phyloP scores from a whole-genome alignment of 1,284 basidiomycete genomes.

The Grifola frondosa region DNA sequence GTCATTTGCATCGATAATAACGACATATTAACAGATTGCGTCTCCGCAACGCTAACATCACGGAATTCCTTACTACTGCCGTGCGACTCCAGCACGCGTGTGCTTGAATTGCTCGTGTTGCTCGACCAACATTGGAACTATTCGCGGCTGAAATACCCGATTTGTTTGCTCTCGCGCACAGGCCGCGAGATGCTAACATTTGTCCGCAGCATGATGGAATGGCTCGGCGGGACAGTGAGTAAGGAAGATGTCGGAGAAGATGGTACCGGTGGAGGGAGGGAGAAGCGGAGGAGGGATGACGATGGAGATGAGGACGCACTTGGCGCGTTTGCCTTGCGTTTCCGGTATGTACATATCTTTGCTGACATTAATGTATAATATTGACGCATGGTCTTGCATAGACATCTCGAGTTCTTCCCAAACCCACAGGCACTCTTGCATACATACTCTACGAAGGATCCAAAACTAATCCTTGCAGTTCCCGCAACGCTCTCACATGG shows the following conservation, averaged over 20 bases:
- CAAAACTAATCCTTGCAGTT: constrained; percentile 92
- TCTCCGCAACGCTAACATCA: constrained; percentile 79
- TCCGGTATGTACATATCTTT: constrained; percentile 50
- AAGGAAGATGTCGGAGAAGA: constrained; percentile 86
- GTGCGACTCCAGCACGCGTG: constrained; percentile 90
- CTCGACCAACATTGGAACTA: constrained; percentile 98
- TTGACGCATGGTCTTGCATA: constrained; percentile 30
- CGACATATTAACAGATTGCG: constrained; percentile 60
- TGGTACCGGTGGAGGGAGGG: constrained; percentile 45
- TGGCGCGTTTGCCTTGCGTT: constrained; percentile 73
- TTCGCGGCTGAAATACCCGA: constrained; percentile 76
- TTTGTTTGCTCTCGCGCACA: constrained; percentile 90
- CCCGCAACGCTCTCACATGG: constrained; percentile 93
- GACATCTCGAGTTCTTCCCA: constrained; percentile 88
- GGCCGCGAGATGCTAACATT: constrained; percentile 94
- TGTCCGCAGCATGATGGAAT: constrained; percentile 97
- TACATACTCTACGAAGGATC: constrained; percentile 81
- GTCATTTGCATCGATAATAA: constrained; percentile 1
- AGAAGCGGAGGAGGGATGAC: constrained; percentile 59
- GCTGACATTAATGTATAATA: neutral
- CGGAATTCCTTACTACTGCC: constrained; percentile 85
- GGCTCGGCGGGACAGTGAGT: constrained; percentile 93
- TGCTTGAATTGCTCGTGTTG: constrained; percentile 92
- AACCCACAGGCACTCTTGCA: constrained; percentile 80
- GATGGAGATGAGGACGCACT: constrained; percentile 76